A percentile compares a stretch with the other conserved stretches of the same genome.
These are phyloP conservation scores for Aspergillus homomorphus DNA, from an alignment of 495 filamentous ascomycete species.

Conservation along the genomic window DNA sequence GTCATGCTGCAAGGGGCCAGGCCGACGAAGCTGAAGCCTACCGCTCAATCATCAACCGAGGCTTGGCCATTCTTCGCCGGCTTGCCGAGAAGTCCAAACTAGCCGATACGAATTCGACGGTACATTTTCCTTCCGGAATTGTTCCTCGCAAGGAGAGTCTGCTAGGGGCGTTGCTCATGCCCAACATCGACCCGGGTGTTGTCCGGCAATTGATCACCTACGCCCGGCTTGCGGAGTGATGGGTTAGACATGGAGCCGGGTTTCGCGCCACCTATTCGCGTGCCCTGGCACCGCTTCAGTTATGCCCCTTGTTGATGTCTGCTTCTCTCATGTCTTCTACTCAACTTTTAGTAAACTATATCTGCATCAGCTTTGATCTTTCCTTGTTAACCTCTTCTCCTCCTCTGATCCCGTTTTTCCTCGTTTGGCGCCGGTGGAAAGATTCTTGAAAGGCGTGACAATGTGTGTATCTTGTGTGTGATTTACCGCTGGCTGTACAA, in stretches of 20 bases:
- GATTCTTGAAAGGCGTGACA: slow-evolving; percentile 32
- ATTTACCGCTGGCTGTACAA: slow-evolving; percentile 41
- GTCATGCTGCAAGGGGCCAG: slow-evolving; percentile 29
- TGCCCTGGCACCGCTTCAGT: slow-evolving; percentile 13
- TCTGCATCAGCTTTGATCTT: background rate
- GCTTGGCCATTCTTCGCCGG: slow-evolving; percentile 64
- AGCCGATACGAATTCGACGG: slow-evolving; percentile 44
- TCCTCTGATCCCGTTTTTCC: slow-evolving; percentile 17
- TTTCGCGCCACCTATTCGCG: slow-evolving; percentile 19
- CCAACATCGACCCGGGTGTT: slow-evolving; percentile 56
- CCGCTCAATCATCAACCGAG: slow-evolving; percentile 61
- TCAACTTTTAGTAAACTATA: slow-evolving; percentile 23
- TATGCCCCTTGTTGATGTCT: slow-evolving; percentile 25
- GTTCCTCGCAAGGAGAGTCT: slow-evolving; percentile 69
- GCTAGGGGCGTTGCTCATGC: slow-evolving; percentile 63
- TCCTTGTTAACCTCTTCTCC: slow-evolving; percentile 2
- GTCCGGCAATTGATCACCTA: slow-evolving; percentile 72
- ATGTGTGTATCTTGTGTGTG: slow-evolving; percentile 27
- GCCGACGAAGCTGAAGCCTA: slow-evolving; percentile 48
- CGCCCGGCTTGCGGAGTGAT: slow-evolving; percentile 55
- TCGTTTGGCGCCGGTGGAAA: slow-evolving; percentile 29
- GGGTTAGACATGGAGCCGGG: slow-evolving; percentile 20
- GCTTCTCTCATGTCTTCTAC: slow-evolving; percentile 31
- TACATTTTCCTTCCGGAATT: slow-evolving; percentile 57
- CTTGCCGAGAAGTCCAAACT: slow-evolving; percentile 71